Conservation (phyloP, 2,329 filamentous ascomycete species). For the Daldinia sp. region DNA sequence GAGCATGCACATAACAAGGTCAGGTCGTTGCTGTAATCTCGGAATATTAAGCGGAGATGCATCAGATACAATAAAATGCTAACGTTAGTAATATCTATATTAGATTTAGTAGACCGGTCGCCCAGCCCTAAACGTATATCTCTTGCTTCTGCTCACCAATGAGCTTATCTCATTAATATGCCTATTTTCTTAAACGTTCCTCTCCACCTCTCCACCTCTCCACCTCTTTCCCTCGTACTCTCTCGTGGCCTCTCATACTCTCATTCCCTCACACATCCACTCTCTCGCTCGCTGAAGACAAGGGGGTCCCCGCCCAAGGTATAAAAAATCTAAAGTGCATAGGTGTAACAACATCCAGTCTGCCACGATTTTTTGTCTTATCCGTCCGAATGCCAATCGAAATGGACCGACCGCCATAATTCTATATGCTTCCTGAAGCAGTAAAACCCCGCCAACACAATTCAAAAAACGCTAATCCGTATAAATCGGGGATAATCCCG, state of each 20-base stretch:
- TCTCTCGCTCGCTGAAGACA: slow-evolving; percentile 13
- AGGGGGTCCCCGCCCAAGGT: slow-evolving; percentile 16
- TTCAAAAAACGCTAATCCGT: slow-evolving; percentile 15
- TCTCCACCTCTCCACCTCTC: background rate
- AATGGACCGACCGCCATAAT: slow-evolving; percentile 11
- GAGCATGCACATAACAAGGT: background rate
- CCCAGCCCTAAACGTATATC: slow-evolving; percentile 15
- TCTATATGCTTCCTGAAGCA: slow-evolving; percentile 29
- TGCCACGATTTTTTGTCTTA: slow-evolving; percentile 21
- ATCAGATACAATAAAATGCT: slow-evolving; percentile 11
- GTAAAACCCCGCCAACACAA: slow-evolving; percentile 11
- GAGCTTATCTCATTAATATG: slow-evolving; percentile 4
- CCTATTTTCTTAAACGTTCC: slow-evolving; percentile 2
- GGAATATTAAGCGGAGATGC: background rate
- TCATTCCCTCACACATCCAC: no score
- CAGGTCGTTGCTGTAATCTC: no score
- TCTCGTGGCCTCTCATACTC: no score
- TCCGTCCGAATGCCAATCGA: slow-evolving; percentile 24
- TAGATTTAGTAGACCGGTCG: slow-evolving; percentile 25
- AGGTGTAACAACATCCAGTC: slow-evolving; percentile 11
- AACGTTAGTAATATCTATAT: slow-evolving; percentile 26
- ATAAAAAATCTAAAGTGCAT: slow-evolving; percentile 29
- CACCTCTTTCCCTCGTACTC: no score
- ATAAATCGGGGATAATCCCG: slow-evolving; percentile 19
- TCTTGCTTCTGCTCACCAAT: slow-evolving; percentile 9